phyloP scores from a whole-genome alignment of 257 asterid species.

The Salvia miltiorrhiza region DNA sequence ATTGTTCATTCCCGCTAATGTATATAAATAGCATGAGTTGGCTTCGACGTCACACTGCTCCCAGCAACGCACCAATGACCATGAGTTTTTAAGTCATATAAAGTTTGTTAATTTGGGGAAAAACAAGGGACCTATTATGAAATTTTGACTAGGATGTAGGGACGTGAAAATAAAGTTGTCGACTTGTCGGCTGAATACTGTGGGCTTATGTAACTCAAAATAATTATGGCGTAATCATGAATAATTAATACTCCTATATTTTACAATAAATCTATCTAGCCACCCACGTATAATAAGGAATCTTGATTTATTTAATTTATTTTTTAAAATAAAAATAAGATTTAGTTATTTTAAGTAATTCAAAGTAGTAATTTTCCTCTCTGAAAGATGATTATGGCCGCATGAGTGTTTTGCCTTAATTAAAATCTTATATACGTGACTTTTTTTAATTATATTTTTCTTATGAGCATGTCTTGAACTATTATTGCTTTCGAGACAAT shows the following conservation, averaged over 20 bases:
- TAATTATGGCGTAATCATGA: conserved; percentile 16
- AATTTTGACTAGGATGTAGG: not conserved
- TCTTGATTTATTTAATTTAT: no score
- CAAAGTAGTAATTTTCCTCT: not conserved
- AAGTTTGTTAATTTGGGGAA: not conserved
- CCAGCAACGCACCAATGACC: no score
- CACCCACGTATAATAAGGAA: no score
- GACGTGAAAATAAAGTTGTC: conserved; percentile 6
- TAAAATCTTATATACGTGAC: not conserved
- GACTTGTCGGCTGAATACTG: conserved; percentile 12
- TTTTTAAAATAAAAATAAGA: no score
- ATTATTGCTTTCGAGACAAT: not conserved
- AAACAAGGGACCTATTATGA: not conserved
- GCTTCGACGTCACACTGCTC: no score
- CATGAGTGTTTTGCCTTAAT: not conserved
- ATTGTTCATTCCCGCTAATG: no score
- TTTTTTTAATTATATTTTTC: not conserved
- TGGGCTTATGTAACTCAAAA: not conserved
- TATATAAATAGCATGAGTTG: no score
- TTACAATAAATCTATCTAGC: no score
- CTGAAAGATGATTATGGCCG: not conserved
- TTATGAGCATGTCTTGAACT: not conserved
- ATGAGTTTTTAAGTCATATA: no score
- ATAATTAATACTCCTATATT: not conserved
- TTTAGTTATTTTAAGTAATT: not conserved